Base-by-base conservation (phyloP, 2,329 filamentous ascomycete species). In the Alternaria novae-zelandiae region DNA sequence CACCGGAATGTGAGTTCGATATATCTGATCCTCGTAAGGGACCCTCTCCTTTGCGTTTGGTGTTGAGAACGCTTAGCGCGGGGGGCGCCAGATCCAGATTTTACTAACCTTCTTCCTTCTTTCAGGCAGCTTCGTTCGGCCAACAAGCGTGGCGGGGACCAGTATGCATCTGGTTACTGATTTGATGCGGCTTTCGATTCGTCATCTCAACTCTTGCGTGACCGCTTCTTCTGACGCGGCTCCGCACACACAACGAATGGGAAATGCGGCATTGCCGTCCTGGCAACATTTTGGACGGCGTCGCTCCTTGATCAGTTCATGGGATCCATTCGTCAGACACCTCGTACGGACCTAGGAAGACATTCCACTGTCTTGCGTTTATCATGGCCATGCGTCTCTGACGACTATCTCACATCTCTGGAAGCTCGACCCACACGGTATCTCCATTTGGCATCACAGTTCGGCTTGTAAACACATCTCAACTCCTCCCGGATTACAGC, bases 1-100 rank as follows among this genome's bases (percentile, higher is more conserved):
- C 85, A 90, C 93, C 76, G 91, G 93, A 92, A 97, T 97, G 94
- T 97, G 92, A 97, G 94, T 96, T 86, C 88, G 86, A 85, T 83
- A 86, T 85, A 85, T 84, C 81, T 85, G 88, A 90, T 91, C 89
- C 88, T 92, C 90, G 91, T 93, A 94, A 95, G 92, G 91, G 91
- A 89, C 87, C 88, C 86, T 90, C 88, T 90, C 90, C 89, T 91
- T 89, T 90, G 89, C 90, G 90, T 92, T 90, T 91, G 88, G 88
- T 92, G 89, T 90, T 89, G 79, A 86, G 86, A 88, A 89, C 87
- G 89, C 90, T 92, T 87, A 87, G 87, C 89, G 87, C 86, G 84
- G 82, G 85, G 88, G 91, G 73, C 74, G 72, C 70, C 70, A 86
- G 84, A 85, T 82, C 72, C 76, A 80, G 78, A 82, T 74, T 77